Percentiles rank a stretch among this genome's conserved stretches.
phyloP scores from a whole-genome alignment of 805 yeast species.

The Barnettozyma botsteinii region DNA sequence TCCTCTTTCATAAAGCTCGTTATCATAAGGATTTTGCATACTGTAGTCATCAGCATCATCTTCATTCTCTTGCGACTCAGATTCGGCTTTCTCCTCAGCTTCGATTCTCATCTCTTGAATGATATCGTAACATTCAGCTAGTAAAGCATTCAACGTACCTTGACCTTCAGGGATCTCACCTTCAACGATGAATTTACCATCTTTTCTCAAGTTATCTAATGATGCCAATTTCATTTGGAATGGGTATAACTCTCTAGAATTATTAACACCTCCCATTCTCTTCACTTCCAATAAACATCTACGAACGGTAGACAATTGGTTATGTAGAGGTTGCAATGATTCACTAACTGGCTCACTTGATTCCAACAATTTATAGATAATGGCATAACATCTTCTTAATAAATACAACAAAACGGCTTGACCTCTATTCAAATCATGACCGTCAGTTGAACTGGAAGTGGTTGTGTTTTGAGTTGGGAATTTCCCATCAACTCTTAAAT shows the following conservation, averaged over 20 bases:
- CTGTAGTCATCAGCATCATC: slow-evolving; percentile 24
- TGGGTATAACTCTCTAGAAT: slow-evolving; percentile 87
- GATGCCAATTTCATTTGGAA: slow-evolving; percentile 92
- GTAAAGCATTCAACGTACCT: slow-evolving; percentile 84
- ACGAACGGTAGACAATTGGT: slow-evolving; percentile 87
- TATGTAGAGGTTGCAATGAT: slow-evolving; percentile 87
- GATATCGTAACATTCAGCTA: slow-evolving; percentile 93
- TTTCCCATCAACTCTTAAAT: slow-evolving; percentile 56
- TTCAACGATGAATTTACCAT: slow-evolving; percentile 88
- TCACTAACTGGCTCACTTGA: slow-evolving; percentile 95
- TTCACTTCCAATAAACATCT: slow-evolving; percentile 85
- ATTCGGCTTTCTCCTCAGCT: slow-evolving; percentile 46
- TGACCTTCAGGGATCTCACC: slow-evolving; percentile 96
- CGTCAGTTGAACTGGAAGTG: slow-evolving; percentile 6
- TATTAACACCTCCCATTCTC: slow-evolving; percentile 86
- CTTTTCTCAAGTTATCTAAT: slow-evolving; percentile 77
- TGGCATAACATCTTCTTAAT: slow-evolving; percentile 84
- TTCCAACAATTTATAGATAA: slow-evolving; percentile 82
- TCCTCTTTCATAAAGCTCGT: slow-evolving; percentile 19
- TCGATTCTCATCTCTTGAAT: slow-evolving; percentile 86
- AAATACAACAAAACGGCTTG: slow-evolving; percentile 65
- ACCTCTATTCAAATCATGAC: slow-evolving; percentile 36
- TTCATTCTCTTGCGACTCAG: slow-evolving; percentile 25
- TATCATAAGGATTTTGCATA: slow-evolving; percentile 13
- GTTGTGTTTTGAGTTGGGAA: slow-evolving; percentile 30